Percentiles rank a stretch among this genome's conserved stretches.
phyloP scores from a whole-genome alignment of 208 protist genomes.

The Acanthamoeba royreba region DNA sequence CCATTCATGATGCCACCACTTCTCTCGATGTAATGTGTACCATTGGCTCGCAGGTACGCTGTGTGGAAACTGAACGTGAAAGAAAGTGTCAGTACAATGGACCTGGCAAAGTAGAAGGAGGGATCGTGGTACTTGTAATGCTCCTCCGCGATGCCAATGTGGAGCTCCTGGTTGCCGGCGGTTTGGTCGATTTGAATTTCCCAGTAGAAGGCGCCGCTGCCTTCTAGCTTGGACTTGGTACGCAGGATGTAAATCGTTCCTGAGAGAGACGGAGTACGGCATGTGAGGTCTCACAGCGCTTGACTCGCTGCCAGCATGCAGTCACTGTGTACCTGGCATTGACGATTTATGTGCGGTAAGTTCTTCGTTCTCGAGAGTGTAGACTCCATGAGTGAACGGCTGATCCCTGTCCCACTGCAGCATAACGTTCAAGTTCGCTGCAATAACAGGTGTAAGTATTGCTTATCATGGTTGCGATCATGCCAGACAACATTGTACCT shows the following conservation, averaged over 20 bases:
- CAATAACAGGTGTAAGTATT: background rate
- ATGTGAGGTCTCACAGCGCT: no score
- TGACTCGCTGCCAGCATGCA: no score
- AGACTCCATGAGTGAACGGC: background rate
- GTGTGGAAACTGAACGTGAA: background rate
- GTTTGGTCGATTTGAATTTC: background rate
- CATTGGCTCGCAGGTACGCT: conserved; percentile 21
- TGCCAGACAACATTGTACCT: background rate
- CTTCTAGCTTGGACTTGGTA: background rate
- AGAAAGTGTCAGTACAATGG: background rate
- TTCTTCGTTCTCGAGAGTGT: conserved; percentile 16
- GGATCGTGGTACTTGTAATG: background rate
- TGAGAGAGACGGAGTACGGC: no score
- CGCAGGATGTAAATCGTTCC: conserved; percentile 32
- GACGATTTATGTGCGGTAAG: conserved; percentile 2
- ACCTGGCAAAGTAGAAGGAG: background rate
- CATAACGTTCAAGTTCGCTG: conserved; percentile 23
- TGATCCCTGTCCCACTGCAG: conserved; percentile 31
- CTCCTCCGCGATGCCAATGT: conserved; percentile 25
- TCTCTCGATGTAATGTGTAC: background rate
- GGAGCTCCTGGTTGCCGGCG: background rate
- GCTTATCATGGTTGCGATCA: background rate
- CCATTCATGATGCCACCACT: background rate
- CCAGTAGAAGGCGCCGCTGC: background rate
- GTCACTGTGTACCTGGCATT: background rate